Conservation (phyloP, 2,329 filamentous ascomycete genomes). For the Verticillium alfalfae region DNA sequence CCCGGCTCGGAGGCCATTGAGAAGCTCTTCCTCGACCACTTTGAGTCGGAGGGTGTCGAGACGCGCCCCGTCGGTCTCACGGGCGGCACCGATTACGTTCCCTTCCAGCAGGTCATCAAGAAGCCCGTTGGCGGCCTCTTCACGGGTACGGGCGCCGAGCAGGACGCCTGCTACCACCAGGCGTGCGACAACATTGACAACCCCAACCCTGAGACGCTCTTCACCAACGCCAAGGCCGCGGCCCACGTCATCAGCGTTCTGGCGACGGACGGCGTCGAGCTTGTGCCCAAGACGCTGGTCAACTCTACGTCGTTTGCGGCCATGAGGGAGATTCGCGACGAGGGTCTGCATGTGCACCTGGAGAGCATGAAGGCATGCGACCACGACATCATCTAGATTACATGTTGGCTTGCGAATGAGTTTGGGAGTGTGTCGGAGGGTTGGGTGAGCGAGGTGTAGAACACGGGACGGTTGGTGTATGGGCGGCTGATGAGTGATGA, state of each 20-base stretch:
- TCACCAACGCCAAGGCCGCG: constrained; percentile 20
- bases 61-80: constrained; percentile 17
- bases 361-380: constrained; percentile 1
- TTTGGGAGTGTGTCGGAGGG: background rate
- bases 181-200: constrained; percentile 32
- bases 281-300: constrained; percentile 3
- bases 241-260: constrained; percentile 6
- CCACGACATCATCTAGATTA: background rate
- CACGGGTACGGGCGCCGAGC: constrained; percentile 51
- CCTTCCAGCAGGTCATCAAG: constrained; percentile 47
- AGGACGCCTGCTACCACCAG: constrained; percentile 25
- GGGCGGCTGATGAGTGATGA: background rate
- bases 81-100: constrained; percentile 55
- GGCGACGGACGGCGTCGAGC: constrained; percentile 12
- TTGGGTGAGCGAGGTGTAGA: background rate
- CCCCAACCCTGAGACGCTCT: constrained; percentile 26
- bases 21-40: constrained; percentile 24
- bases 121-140: constrained; percentile 53
- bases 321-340: background rate
- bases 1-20: constrained; percentile 24
- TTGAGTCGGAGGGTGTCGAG: constrained; percentile 23
- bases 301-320: background rate
- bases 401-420: background rate
- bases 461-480: background rate
- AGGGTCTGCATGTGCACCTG: background rate